Percentiles rank a stretch among this genome's conserved stretches.
Evolutionary conservation across 148 eudicot genomes (phyloP).

Genomic region (Cornus florida): DNA sequence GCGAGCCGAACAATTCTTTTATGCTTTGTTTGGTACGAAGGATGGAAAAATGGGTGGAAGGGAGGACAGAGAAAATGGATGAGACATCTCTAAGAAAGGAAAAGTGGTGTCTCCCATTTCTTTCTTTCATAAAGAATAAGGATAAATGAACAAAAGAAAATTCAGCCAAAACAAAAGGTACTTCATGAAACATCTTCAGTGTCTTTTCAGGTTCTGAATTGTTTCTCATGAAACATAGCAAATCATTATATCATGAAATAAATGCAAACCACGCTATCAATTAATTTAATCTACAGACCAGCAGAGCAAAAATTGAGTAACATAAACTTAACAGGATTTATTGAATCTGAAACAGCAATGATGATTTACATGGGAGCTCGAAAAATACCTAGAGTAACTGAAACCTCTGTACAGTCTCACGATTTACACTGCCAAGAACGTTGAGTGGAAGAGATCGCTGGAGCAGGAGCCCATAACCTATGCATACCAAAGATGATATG

Average conservation of each 20-base stretch:
- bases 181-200: background rate
- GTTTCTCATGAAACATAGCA: background rate
- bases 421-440: slow-evolving; percentile 94
- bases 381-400: slow-evolving; percentile 80
- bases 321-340: slow-evolving; percentile 4
- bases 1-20: too few species aligned
- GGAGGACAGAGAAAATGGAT: too few species aligned
- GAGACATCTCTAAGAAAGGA: too few species aligned
- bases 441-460: slow-evolving; percentile 93
- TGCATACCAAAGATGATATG: background rate
- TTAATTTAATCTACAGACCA: background rate
- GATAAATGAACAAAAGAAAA: background rate
- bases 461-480: slow-evolving; percentile 97
- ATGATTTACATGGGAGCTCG: slow-evolving; percentile 11
- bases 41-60: too few species aligned
- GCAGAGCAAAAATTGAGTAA: background rate
- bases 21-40: too few species aligned
- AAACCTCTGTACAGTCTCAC: slow-evolving; percentile 95
- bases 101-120: too few species aligned
- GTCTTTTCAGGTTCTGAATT: background rate
- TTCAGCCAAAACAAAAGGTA: background rate
- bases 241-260: background rate
- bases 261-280: background rate
- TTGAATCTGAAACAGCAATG: background rate
- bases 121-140: too few species aligned